Percentiles rank a stretch among this genome's conserved stretches.
Evolutionary conservation across 2,329 filamentous ascomycete genomes (phyloP).

Genomic region (Colletotrichum eleusines): DNA sequence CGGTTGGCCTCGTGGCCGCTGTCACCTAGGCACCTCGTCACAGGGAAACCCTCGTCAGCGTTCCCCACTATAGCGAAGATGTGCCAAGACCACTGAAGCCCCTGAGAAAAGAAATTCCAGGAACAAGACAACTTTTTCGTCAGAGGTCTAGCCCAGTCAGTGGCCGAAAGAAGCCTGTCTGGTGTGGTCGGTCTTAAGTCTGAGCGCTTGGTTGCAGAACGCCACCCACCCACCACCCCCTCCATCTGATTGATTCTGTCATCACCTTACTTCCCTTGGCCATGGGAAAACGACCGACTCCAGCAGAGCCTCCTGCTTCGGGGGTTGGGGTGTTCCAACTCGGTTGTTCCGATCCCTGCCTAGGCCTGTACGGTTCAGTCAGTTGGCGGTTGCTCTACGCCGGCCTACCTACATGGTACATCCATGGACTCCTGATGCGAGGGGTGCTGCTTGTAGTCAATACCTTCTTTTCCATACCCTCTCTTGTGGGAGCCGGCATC

Average conservation of each 20-base stretch:
- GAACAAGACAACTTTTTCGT: too few relatives aligned
- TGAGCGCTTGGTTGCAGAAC: slow-evolving; percentile 15
- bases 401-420: too few relatives aligned
- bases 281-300: slow-evolving; percentile 5
- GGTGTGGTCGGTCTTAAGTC: slow-evolving; percentile 16
- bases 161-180: not conserved
- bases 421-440: slow-evolving; percentile 9
- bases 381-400: not conserved
- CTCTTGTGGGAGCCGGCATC: not conserved
- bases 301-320: not conserved
- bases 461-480: not conserved
- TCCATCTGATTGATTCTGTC: slow-evolving; percentile 1
- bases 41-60: slow-evolving; percentile 14
- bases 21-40: not conserved
- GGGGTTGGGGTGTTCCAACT: not conserved
- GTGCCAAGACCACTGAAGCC: slow-evolving; percentile 27
- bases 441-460: not conserved
- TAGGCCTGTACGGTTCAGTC: too few relatives aligned
- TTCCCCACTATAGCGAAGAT: not conserved
- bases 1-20: slow-evolving; percentile 8
- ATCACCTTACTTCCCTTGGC: not conserved
- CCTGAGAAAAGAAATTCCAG: slow-evolving; percentile 34
- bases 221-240: slow-evolving; percentile 22
- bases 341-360: slow-evolving; percentile 6
- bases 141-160: not conserved